Base-by-base conservation (phyloP, 805 yeast genomes). In the Wickerhamiella allomyrinae region DNA sequence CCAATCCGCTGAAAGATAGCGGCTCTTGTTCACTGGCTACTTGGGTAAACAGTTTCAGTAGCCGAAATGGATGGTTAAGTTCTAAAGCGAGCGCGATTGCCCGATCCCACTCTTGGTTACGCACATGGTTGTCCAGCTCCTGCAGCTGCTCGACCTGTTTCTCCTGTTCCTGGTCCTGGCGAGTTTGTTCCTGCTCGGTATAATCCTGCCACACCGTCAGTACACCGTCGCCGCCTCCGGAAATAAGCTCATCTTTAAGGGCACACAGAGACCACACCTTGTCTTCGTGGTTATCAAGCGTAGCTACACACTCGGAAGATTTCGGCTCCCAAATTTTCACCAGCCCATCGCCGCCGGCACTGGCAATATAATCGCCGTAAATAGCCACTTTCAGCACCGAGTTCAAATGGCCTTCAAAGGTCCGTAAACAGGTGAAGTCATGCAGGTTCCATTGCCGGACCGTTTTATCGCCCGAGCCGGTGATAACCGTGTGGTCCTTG, bases 181-280 rank as follows among this genome's bases (percentile, higher is more conserved):
- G 62, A 40, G 63, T 73, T 43, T 69, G 66, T 41, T 76, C 71
- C 56, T 81, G 89, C 41, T 77, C 86, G 1, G 95, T 82, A 53
- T 79, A 77, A 60, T 91, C 97, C 42, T 68, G 67, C 98, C 98
- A 91, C 33, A 84, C 67, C 40, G 84, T 80, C 49, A 91, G 73
- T 20, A 84, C 78, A 42, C 96, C 95, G 60, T 91, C 97, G 1
- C 95, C 96, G 60, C 91, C 97, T 0, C 95, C 97, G 45, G 83
- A 74, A 0, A 84, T 73, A 44, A 91, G 69, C 44, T 71, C 70
- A 14, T 70, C 71, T 27, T 74, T 63, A 46, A 74, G 69, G 1
- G 71, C 65, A 43, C 80, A 76, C 41, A 91, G 60, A 0, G 96
- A 82, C 99, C 98, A 91, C 39, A 91, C 84, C 63, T 95, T 76